These are phyloP conservation scores for Talaromyces islandicus DNA, from an alignment of 2,329 filamentous ascomycete genomes.

Conservation along the genomic window DNA sequence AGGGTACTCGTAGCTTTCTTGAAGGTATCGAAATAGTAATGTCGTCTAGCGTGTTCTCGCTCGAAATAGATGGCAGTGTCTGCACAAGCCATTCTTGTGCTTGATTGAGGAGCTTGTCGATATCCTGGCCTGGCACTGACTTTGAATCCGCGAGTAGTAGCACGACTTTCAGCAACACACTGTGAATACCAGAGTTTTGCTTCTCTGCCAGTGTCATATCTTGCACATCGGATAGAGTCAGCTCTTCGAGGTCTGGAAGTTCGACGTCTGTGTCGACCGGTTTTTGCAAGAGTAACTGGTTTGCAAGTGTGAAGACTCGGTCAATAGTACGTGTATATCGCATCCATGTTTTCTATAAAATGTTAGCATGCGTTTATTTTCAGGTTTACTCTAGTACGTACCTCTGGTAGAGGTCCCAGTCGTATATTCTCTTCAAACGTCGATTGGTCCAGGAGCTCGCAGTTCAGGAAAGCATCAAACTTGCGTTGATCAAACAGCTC, in stretches of 20 bases:
- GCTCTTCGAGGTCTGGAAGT: constrained; percentile 21
- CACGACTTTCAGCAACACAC: constrained; percentile 27
- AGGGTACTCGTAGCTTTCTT: constrained; percentile 24
- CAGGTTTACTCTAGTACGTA: constrained; percentile 16
- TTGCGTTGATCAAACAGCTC: constrained; percentile 28
- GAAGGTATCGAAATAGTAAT: constrained; percentile 21
- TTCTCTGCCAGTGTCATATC: constrained; percentile 33
- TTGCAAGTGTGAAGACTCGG: constrained; percentile 28
- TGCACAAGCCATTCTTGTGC: constrained; percentile 26
- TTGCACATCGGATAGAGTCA: constrained; percentile 21
- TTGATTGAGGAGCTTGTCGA: constrained; percentile 21
- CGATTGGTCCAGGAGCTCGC: constrained; percentile 27
- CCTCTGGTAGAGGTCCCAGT: constrained; percentile 32
- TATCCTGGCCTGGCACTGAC: constrained; percentile 21
- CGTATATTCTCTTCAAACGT: constrained; percentile 34
- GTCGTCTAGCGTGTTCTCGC: constrained; percentile 17
- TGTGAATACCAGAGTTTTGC: constrained; percentile 27
- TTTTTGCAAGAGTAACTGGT: constrained; percentile 25
- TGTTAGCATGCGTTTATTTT: constrained; percentile 16
- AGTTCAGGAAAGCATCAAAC: constrained; percentile 36
- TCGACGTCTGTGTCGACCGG: constrained; percentile 22
- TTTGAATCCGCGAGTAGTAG: constrained; percentile 29
- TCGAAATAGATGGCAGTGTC: constrained; percentile 19
- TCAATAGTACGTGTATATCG: constrained; percentile 29
- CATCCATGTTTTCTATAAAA: constrained; percentile 28